Evolutionary conservation across 257 asterid genomes (phyloP).

Genomic region (Nicotiana sylvestris): DNA sequence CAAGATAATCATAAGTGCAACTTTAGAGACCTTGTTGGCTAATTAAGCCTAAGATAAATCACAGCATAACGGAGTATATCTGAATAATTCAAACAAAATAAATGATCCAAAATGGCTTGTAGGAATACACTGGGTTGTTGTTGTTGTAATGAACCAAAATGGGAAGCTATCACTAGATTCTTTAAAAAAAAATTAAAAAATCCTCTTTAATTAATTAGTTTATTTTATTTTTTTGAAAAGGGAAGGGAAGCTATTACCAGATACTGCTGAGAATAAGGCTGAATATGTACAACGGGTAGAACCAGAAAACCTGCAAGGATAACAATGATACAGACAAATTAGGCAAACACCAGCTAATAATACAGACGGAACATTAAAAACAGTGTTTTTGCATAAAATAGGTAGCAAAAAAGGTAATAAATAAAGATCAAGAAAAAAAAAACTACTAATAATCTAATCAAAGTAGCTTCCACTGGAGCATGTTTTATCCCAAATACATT

Average conservation of each 20-base stretch:
- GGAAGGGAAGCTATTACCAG: constrained; percentile 51
- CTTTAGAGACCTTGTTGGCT: background rate
- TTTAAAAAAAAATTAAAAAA: no score
- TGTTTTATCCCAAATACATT: background rate
- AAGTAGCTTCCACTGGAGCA: background rate
- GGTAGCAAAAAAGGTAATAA: background rate
- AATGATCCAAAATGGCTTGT: no score
- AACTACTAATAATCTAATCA: background rate
- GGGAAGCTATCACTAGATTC: background rate
- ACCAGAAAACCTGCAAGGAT: constrained; percentile 77
- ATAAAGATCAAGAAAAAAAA: background rate
- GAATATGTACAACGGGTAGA: constrained; percentile 90
- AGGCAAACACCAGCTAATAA: background rate
- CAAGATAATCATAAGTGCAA: background rate
- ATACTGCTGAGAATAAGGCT: constrained; percentile 81
- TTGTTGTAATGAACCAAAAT: background rate
- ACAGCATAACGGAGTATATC: background rate
- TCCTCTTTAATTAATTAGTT: no score
- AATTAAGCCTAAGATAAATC: background rate
- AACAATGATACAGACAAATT: constrained; percentile 18
- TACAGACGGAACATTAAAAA: background rate
- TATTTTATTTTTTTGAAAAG: background rate
- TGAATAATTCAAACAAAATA: background rate
- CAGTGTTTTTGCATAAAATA: background rate
- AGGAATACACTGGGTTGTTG: background rate